These are phyloP conservation scores for Lycium ferocissimum DNA, from an alignment of 257 asterid species.

Conservation along the genomic window DNA sequence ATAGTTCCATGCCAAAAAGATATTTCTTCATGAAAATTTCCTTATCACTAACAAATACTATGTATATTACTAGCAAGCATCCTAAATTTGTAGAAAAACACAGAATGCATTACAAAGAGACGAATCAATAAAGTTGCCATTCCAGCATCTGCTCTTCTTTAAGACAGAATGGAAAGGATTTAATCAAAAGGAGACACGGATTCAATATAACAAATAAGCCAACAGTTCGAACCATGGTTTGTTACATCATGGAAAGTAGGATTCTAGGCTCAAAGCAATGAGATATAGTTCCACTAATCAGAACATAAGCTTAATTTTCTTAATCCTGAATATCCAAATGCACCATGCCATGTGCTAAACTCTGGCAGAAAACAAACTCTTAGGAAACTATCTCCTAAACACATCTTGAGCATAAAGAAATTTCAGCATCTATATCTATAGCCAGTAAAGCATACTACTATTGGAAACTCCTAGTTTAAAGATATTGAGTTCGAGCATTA, in stretches of 20 bases:
- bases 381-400: not conserved
- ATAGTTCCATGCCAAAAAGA: not conserved
- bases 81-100: not conserved
- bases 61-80: not conserved
- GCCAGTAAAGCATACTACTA: not conserved
- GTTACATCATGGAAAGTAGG: not conserved
- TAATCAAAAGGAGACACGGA: not conserved
- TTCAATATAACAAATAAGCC: not conserved
- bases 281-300: not conserved
- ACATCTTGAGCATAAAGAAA: slow-evolving; percentile 6
- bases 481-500: too few relatives aligned
- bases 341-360: not conserved
- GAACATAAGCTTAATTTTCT: not conserved
- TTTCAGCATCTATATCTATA: not conserved
- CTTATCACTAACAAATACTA: not conserved
- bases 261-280: not conserved
- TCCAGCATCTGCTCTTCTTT: not conserved
- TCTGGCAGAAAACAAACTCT: not conserved
- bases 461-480: not conserved
- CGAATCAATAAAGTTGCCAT: not conserved
- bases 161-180: not conserved
- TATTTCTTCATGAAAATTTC: not conserved
- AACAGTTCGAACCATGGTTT: not conserved
- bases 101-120: not conserved
- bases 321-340: not conserved